Percentiles rank a stretch among this genome's conserved stretches.
Evolutionary conservation across 768 basidiomycete species (phyloP).

Genomic region (Suillus subaureus): DNA sequence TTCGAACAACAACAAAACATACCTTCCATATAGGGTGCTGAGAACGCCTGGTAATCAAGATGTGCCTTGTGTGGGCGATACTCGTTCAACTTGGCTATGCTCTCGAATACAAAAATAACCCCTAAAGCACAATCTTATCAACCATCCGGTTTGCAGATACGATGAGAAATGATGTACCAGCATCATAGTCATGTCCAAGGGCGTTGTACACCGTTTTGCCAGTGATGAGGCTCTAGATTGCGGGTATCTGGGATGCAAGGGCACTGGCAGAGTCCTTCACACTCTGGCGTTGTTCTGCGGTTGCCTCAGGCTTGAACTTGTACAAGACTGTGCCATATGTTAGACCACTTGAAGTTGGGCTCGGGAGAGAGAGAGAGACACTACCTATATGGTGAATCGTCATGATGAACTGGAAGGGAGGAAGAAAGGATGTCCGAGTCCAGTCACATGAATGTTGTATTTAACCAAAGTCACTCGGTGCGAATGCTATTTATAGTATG

Average conservation of each 20-base stretch:
- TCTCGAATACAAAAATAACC: slow-evolving; percentile 27
- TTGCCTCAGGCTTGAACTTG: slow-evolving; percentile 25
- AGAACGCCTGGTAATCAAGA: slow-evolving; percentile 9
- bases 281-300: slow-evolving; percentile 11
- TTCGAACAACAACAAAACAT: not conserved
- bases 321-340: slow-evolving; percentile 17
- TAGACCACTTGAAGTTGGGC: not conserved
- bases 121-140: slow-evolving; percentile 15
- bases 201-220: slow-evolving; percentile 21
- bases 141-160: not conserved
- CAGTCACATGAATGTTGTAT: slow-evolving; percentile 1
- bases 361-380: not conserved
- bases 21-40: slow-evolving; percentile 25
- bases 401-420: not conserved
- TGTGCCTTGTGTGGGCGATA: slow-evolving; percentile 23
- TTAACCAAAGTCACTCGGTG: not conserved
- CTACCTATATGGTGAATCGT: slow-evolving; percentile 23
- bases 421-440: not conserved
- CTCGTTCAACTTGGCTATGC: slow-evolving; percentile 13
- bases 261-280: slow-evolving; percentile 5
- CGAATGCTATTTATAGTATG: not conserved
- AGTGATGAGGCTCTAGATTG: slow-evolving; percentile 15
- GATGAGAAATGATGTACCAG: slow-evolving; percentile 17
- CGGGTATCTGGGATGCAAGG: slow-evolving; percentile 20
- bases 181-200: slow-evolving; percentile 25